These are phyloP conservation scores for Gliomastix tumulicola DNA, from an alignment of 2,329 filamentous ascomycete genomes.

Conservation along the genomic window DNA sequence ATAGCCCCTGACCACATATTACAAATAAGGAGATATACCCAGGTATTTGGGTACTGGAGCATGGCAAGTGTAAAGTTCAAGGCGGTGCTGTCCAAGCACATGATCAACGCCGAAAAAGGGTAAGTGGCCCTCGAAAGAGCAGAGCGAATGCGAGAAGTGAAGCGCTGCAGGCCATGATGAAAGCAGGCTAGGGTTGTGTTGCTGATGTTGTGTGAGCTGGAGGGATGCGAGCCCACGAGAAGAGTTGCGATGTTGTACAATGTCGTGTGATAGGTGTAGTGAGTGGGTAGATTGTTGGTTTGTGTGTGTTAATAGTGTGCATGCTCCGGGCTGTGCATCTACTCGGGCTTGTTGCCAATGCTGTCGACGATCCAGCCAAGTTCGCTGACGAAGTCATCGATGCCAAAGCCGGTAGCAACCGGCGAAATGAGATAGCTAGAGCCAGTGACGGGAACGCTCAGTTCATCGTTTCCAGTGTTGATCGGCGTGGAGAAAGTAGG, in stretches of 20 bases:
- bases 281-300: not conserved
- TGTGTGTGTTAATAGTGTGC: too few relatives aligned
- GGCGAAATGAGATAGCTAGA: constrained; percentile 21
- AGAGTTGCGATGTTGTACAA: not conserved
- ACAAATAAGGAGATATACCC: too few relatives aligned
- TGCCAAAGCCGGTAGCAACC: constrained; percentile 25
- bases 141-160: too few relatives aligned
- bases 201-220: constrained; percentile 2
- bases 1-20: too few relatives aligned
- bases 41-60: too few relatives aligned
- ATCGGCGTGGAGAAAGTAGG: too few relatives aligned
- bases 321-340: not conserved
- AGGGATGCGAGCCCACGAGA: constrained; percentile 3
- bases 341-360: constrained; percentile 27
- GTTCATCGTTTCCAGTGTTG: not conserved
- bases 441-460: not conserved
- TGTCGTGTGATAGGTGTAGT: not conserved
- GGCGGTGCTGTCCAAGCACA: too few relatives aligned
- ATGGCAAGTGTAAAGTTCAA: too few relatives aligned
- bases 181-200: too few relatives aligned
- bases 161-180: too few relatives aligned
- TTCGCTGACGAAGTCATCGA: constrained; percentile 36
- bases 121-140: too few relatives aligned
- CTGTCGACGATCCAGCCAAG: constrained; percentile 44
- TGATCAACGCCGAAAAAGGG: too few relatives aligned